Base-by-base conservation (phyloP, 2,329 filamentous ascomycete genomes). In the Cercospora janseana region DNA sequence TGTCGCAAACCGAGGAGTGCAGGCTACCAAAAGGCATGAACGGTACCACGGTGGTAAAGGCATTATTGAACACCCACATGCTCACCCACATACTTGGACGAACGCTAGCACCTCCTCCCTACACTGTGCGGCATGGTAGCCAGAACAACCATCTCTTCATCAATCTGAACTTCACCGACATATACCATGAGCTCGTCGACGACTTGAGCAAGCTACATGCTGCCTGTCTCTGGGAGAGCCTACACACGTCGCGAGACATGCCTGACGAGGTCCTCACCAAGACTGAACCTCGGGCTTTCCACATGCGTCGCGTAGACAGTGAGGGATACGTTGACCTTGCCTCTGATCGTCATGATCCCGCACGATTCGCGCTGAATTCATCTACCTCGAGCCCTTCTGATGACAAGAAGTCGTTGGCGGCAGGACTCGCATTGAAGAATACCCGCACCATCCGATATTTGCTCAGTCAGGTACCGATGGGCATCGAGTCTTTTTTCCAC, bases 401-500 rank as follows among this genome's bases (percentile, higher is more conserved):
- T 26, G 32, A 48, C 7, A 29, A 31, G 12, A 43, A 53, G 16
- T 54, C 52, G 15, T 55, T 49, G 10, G 52, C 50, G 26, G 54
- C 58, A 9, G 32, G 54, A 13, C 59, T 63, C 24, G 69, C 68
- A 7, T 84, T 85, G 66, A 82, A 86, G 65, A 98, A 97, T 67
- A 89, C 86, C 31, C 82, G 86, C 64, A 85, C 81, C 9, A 76
- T 97, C 35, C 81, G 86, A 28, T 85, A 84, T 58, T 75, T 97
- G 8, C 77, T 97, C 9, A 85, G 86, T 61, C 85, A 88, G 26
- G 80, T 94, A 60, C 84, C 91, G 16, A 83, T 83, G 6, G 85
- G 85, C 3, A 86, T 91, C n/a, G 86, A 88, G 13, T 85, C 87
- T 0, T 87, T 97, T 60, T 86, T 95, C 65, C 88, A 95, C 63